Base-by-base conservation (phyloP, 768 basidiomycete genomes). In the Mycena polygramma region DNA sequence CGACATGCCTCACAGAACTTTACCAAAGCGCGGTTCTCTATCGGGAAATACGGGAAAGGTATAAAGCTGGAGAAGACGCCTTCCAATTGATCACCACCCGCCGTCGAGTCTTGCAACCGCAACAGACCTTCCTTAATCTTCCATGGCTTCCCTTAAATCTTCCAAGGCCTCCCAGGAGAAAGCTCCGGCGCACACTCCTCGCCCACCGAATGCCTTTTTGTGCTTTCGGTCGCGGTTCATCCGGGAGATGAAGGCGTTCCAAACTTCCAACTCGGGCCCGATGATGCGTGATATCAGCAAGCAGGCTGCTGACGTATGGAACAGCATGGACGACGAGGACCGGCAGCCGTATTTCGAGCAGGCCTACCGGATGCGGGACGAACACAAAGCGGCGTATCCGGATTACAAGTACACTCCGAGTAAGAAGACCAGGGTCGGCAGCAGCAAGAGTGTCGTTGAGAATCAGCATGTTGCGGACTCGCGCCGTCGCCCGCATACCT, bases 211-310 rank as follows among this genome's bases (percentile, higher is more conserved):
- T 15, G 49, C 69, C 3, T 70, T 70, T 22, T 0, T 70, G 6
- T 64, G 62, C 63, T 70, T 70, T 63, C 62, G 69, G n/a, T 64
- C 69, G 14, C 58, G 36, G 14, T 60, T 59, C 36, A n/a, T 65
- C 24, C 58, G 45, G 35, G 57, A 70, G 0, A 41, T 53, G 45
- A 64, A 59, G 43, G 35, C 22, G 4, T 7, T 11, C 26, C 13
- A 26, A 30, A 36, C 52, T n/a, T 13, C 41, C 7, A 68, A 45
- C 30, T 30, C 30, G 36, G 49, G 30, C 26, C 9, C 35, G 10
- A 6, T 15, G 35, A 64, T 64, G 63, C 1, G 30, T 45, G 62
- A 64, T 41, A 5, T 59, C 19, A 70, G 69, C 45, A 62, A 63
- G 0, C 51, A 39, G 36, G 70, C 70, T 1, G 70, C 15, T 1